Evolutionary conservation across 2,329 filamentous ascomycete species (phyloP).

Genomic region (Camillea tinctor): DNA sequence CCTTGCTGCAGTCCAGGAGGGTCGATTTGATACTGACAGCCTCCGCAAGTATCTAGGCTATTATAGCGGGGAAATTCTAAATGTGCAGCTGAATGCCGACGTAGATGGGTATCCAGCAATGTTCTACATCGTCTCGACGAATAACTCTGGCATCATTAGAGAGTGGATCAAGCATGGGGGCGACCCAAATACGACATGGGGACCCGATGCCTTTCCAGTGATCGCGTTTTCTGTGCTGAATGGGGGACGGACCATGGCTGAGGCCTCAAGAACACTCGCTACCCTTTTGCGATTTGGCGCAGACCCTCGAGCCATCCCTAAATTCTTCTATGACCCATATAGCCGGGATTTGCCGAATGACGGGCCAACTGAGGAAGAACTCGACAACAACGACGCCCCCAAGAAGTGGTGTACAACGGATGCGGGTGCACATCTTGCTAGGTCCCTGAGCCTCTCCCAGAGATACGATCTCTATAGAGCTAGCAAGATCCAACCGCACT

Average conservation of each 20-base stretch:
- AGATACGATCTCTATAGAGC: slow-evolving; percentile 18
- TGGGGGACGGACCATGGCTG: slow-evolving; percentile 1
- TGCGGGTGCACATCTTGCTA: slow-evolving; percentile 3
- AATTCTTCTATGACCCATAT: slow-evolving; percentile 17
- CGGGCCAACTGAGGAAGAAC: slow-evolving; percentile 6
- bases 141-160: slow-evolving; percentile 12
- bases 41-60: slow-evolving; percentile 12
- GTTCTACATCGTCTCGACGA: slow-evolving; percentile 17
- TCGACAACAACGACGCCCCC: slow-evolving; percentile 8
- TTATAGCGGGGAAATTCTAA: slow-evolving; percentile 3
- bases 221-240: slow-evolving; percentile 16
- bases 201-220: slow-evolving; percentile 9
- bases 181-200: slow-evolving; percentile 13
- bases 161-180: slow-evolving; percentile 20
- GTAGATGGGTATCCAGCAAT: slow-evolving; percentile 18
- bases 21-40: slow-evolving; percentile 3
- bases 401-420: slow-evolving; percentile 18
- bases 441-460: slow-evolving; percentile 12
- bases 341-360: slow-evolving; percentile 14
- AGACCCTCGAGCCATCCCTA: slow-evolving; percentile 11
- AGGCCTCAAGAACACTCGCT: slow-evolving; percentile 4
- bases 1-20: slow-evolving; percentile 8
- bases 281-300: slow-evolving; percentile 17
- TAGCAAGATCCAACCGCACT: slow-evolving; percentile 5
- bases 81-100: slow-evolving; percentile 7